Percentiles rank a stretch among this genome's conserved stretches.
Evolutionary conservation across 805 yeast genomes (phyloP).

Genomic region (Starmerella apis): DNA sequence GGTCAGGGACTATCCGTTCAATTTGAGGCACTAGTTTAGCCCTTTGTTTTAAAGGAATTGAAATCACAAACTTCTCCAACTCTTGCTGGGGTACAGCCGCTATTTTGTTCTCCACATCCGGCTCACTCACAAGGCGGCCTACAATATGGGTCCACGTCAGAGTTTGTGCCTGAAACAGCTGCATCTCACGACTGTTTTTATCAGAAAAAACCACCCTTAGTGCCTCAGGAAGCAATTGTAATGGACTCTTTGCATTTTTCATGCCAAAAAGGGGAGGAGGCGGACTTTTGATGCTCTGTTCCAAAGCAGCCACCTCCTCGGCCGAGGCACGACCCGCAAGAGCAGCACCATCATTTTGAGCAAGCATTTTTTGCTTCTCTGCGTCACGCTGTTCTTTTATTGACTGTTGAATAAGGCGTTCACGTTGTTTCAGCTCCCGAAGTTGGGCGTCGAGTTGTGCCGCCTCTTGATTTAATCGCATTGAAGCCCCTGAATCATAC

Average conservation of each 20-base stretch:
- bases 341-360: conserved; percentile 10
- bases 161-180: background rate
- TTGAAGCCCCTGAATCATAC: background rate
- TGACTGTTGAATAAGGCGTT: conserved; percentile 13
- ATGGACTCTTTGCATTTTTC: background rate
- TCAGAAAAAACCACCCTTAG: background rate
- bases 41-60: conserved; percentile 27
- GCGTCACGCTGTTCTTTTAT: conserved; percentile 21
- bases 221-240: conserved; percentile 1
- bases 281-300: conserved; percentile 11
- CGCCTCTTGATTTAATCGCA: conserved; percentile 12
- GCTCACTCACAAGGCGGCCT: background rate
- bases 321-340: conserved; percentile 9
- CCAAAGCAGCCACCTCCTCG: conserved; percentile 20
- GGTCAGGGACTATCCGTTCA: conserved; percentile 23
- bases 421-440: conserved; percentile 16
- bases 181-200: background rate
- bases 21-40: conserved; percentile 20
- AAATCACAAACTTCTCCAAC: conserved; percentile 22
- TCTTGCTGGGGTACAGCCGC: conserved; percentile 22
- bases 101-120: background rate
- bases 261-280: background rate
- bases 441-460: conserved; percentile 19
- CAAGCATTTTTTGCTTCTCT: conserved; percentile 13
- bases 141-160: conserved; percentile 10